Evolutionary conservation across 257 asterid species (phyloP), one percentile per base, ranked within the genome.

Genomic region (Cynanchum wilfordii): DNA sequence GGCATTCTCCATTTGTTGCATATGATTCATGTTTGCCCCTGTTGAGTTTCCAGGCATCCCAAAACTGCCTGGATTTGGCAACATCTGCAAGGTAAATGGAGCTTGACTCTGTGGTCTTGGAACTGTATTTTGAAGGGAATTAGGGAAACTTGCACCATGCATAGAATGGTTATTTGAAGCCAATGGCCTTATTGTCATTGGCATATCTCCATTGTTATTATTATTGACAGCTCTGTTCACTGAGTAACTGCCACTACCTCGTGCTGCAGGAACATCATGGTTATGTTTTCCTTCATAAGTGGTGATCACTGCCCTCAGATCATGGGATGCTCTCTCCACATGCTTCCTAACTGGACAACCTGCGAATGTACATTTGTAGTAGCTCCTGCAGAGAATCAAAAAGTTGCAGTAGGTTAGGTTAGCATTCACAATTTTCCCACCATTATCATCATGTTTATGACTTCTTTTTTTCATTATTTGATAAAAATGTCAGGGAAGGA

Each of bases 301-400:
- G 10, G 98, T 91, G 77, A 91, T 91, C 68, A 93, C 98, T 0
- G 96, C 93, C 78, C 96, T 80, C 19, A 79, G 76, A 72, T 93
- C 98, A 13, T 91, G 96, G 68, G 91, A 84, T 19, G 98, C 97
- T 69, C 98, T 83, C 77, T 93, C 98, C 7, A 93, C 96, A 45
- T 93, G 97, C 79, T 93, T 93, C 84, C 97, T 83, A 22, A 93
- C 97, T 0, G 86, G 95, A 72, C 98, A 94, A 2, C 96, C 96
- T 4, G 79, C 58, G 75, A 29, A 87, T 2, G 98, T 89, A 90
- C 98, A 94, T 74, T 91, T 94, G 88, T 94, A 94, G 87, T 94
- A 94, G 83, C 97, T 94, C 86, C 98, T 93, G 87, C 72, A 77
- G 8, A 73, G 11, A 36, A 54, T 3, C 22, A 44, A 30, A 30